Base-by-base conservation (phyloP, 768 basidiomycete genomes). In the Tricholoma sp. region DNA sequence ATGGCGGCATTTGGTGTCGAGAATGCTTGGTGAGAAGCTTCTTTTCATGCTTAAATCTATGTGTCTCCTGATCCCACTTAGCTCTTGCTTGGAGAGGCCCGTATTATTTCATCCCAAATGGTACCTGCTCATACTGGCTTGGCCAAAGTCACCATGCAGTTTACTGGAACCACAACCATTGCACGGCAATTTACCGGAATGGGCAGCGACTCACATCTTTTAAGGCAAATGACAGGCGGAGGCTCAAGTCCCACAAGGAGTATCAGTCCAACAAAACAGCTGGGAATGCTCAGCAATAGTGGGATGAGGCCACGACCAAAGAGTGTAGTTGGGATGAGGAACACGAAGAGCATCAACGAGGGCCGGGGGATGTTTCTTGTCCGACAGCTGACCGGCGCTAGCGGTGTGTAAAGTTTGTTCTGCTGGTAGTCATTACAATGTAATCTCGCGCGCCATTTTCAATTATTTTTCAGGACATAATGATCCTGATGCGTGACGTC, bases 1-100 rank as follows among this genome's bases (percentile, higher is more conserved):
- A 85, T 35, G 86, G 86, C 0, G 79, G 81, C 11, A 82, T 91
- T 27, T 93, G 89, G 88, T 94, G 91, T 70, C 79, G 89, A 63
- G 90, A 91, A 70, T 94, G 91, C 69, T 74, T 85, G 65, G 91
- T 92, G 61, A 73, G 83, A 73, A 32, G 39, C 19, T 46, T 21
- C 49, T 16, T 37, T 24, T 47, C 22, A 35, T 47, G 18, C 58
- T 19, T 22, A 14, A 51, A 1, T 11, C 55, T 9, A 49, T 32
- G 18, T 24, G 57, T 18, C 54, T 63, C 54, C 56, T 62, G 32
- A 43, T 24, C 57, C 47, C 16, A 63, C 54, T 21, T 54, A 89
- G 87, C 73, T 88, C 24, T 70, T 88, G 14, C 75, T 88, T 49
- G 73, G 76, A 37, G 66, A 77, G 53, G 78, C 81, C n/a, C 14